Base-by-base conservation (phyloP, 345 rosid species). In the Punica granatum region DNA sequence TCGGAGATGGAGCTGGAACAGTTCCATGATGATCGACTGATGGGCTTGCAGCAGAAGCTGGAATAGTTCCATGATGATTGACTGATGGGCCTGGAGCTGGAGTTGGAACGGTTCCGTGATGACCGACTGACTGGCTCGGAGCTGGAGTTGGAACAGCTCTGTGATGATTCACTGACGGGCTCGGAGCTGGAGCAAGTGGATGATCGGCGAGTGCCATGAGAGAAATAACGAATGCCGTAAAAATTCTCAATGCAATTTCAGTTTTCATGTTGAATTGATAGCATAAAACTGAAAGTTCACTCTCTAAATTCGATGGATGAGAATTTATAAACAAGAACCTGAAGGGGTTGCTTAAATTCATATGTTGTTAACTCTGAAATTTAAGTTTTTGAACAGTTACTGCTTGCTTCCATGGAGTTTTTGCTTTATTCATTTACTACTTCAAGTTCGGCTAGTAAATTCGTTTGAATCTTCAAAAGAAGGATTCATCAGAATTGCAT, bases 121-220 rank as follows among this genome's bases (percentile, higher is more conserved):
- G 51, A 7, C 51, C 63, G 25, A 49, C 69, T 2, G 39, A 12
- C 10, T 67, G 36, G 3, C 12, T 3, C 1, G 69, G 66, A 56
- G n/a, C 18, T 30, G 66, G 66, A 44, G 14, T 77, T 2, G 32
- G 28, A n/a, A 14, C 48, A 9, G 67, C 1, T n/a, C n/a, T n/a
- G n/a, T n/a, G n/a, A n/a, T n/a, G n/a, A n/a, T 60, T 60, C n/a
- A 49, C 69, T 2, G 39, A 12, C 10, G 69, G 36, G 3, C 12
- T 3, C n/a, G n/a, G n/a, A n/a, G n/a, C n/a, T n/a, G 66, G 66
- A 44, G 14, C 79, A n/a, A n/a, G 71, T 21, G 69, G 48, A 35
- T 67, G 65, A 23, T 42, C 34, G 32, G 58, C 32, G 34, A 51
- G 60, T 23, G 23, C 51, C 21, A 18, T 10, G 12, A 51, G 13